These are phyloP conservation scores for Phlegmacium glaucopus DNA, from an alignment of 768 basidiomycete species.

Conservation along the genomic window DNA sequence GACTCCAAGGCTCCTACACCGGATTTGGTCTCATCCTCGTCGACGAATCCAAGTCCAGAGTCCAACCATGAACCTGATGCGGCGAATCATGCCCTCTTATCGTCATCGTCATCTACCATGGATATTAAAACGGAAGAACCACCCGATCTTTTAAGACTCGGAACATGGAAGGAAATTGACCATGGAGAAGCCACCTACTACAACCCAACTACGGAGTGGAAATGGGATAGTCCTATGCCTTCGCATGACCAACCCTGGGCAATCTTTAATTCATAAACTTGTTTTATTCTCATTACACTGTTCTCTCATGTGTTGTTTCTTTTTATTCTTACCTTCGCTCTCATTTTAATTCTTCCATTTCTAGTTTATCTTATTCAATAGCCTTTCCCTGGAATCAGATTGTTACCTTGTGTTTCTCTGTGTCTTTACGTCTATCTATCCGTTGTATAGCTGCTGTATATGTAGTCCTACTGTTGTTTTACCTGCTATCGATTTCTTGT, in stretches of 20 bases:
- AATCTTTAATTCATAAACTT: slow-evolving; percentile 54
- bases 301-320: slow-evolving; percentile 18
- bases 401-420: slow-evolving; percentile 15
- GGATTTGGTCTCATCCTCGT: slow-evolving; percentile 65
- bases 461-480: slow-evolving; percentile 49
- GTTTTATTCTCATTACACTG: slow-evolving; percentile 18
- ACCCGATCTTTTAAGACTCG: slow-evolving; percentile 52
- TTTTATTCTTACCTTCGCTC: slow-evolving; percentile 15
- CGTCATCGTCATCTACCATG: slow-evolving; percentile 27
- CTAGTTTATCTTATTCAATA: slow-evolving; percentile 26
- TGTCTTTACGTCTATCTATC: slow-evolving; percentile 17
- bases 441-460: slow-evolving; percentile 26
- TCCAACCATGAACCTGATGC: slow-evolving; percentile 64
- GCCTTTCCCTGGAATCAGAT: slow-evolving; percentile 17
- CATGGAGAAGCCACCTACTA: slow-evolving; percentile 74
- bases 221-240: slow-evolving; percentile 70
- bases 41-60: slow-evolving; percentile 75
- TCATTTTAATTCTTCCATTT: slow-evolving; percentile 30
- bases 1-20: slow-evolving; percentile 71
- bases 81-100: slow-evolving; percentile 40
- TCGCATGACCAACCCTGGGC: slow-evolving; percentile 71
- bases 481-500: slow-evolving; percentile 55
- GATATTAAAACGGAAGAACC: slow-evolving; percentile 55
- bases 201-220: slow-evolving; percentile 53
- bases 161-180: slow-evolving; percentile 67